Conservation (phyloP, 441 rosid species). For the Rhodomyrtus psidioides region DNA sequence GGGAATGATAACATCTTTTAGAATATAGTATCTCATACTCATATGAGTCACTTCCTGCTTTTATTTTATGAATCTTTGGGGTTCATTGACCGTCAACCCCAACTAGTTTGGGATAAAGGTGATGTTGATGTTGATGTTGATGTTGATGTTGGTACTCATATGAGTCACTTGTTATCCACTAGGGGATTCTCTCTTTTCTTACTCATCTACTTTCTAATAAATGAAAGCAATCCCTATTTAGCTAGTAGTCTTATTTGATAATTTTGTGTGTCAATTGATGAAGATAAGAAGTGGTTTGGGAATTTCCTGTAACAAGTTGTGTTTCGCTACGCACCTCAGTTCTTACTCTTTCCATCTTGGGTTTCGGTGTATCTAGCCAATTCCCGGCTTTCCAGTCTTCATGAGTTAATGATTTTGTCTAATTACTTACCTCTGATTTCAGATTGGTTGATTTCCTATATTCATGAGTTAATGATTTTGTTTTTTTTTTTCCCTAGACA, state of each 20-base stretch:
- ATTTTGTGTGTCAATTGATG: background rate
- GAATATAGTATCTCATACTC: background rate
- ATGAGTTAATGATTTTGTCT: too few relatives aligned
- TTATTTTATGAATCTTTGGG: too few relatives aligned
- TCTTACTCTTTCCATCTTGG: too few relatives aligned
- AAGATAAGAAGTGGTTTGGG: background rate
- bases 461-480: background rate
- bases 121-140: too few relatives aligned
- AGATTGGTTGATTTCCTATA: background rate
- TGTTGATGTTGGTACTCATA: too few relatives aligned
- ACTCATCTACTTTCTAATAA: background rate
- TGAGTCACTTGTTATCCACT: background rate
- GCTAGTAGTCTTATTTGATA: background rate
- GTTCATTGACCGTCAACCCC: too few relatives aligned
- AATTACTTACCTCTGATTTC: background rate
- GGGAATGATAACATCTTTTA: background rate
- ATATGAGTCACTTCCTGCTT: background rate
- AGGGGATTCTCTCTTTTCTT: background rate
- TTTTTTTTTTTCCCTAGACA: background rate
- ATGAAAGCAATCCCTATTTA: background rate
- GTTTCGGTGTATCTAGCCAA: too few relatives aligned
- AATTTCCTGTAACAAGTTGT: background rate
- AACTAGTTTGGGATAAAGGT: too few relatives aligned
- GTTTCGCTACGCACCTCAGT: too few relatives aligned
- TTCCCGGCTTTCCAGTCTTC: too few relatives aligned